A percentile compares a stretch with the other conserved stretches of the same genome.
Conservation (phyloP, 2,329 filamentous ascomycete genomes). For the Alternaria alternata region DNA sequence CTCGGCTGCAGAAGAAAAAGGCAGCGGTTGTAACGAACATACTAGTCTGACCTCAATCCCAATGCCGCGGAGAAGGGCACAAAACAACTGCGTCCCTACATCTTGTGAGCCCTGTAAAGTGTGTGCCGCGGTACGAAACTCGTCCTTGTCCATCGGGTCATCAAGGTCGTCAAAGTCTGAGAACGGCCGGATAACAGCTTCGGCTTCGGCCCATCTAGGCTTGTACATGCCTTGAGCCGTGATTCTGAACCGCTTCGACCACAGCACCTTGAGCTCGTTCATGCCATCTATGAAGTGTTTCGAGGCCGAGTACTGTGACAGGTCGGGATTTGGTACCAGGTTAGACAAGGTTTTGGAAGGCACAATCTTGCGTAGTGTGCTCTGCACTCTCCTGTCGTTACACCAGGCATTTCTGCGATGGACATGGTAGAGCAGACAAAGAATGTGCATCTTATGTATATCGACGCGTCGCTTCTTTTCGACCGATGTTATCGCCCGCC, state of each 20-base stretch:
- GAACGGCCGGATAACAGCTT: constrained; percentile 63
- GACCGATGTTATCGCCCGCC: constrained; percentile 62
- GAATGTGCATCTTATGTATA: constrained; percentile 85
- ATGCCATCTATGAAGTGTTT: constrained; percentile 82
- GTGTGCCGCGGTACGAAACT: constrained; percentile 76
- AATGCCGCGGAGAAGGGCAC: constrained; percentile 81
- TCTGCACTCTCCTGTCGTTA: constrained; percentile 76
- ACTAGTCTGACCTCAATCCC: constrained; percentile 84
- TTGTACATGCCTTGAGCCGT: constrained; percentile 61
- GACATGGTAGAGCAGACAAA: constrained; percentile 82
- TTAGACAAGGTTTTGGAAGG: constrained; percentile 70
- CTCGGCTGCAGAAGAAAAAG: constrained; percentile 63
- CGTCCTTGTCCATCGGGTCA: constrained; percentile 70
- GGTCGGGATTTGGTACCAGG: constrained; percentile 71
- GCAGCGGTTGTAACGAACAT: constrained; percentile 85
- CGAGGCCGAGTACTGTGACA: constrained; percentile 78
- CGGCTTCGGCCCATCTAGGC: constrained; percentile 74
- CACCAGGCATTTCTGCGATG: constrained; percentile 87
- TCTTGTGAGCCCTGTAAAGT: constrained; percentile 83
- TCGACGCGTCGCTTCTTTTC: constrained; percentile 72
- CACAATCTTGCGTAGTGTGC: constrained; percentile 62
- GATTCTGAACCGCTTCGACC: constrained; percentile 73
- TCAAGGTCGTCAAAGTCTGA: constrained; percentile 68
- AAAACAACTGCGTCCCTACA: constrained; percentile 88
- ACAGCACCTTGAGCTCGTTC: constrained; percentile 71